Evolutionary conservation across 2,329 filamentous ascomycete species (phyloP).

Genomic region (Hypoxylon sp.): DNA sequence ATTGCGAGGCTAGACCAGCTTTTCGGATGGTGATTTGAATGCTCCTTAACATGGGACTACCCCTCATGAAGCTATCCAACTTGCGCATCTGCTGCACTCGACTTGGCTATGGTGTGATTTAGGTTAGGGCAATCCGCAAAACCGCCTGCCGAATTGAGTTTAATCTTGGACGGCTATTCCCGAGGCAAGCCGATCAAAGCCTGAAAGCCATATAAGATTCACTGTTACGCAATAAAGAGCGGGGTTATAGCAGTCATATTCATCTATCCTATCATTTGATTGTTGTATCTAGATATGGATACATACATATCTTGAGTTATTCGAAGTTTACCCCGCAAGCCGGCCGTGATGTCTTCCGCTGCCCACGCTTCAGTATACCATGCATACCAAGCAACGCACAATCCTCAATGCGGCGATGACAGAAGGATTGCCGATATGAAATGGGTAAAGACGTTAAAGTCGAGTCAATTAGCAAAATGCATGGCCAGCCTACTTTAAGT

Average conservation of each 20-base stretch:
- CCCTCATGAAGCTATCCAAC: conserved; percentile 43
- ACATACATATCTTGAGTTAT: conserved; percentile 7
- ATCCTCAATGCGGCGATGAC: conserved; percentile 3
- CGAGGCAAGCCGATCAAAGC: conserved; percentile 30
- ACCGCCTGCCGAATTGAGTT: conserved; percentile 32
- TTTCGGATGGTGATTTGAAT: conserved; percentile 47
- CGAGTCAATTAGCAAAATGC: conserved; percentile 10
- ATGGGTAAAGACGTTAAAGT: conserved; percentile 5
- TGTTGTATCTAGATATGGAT: not conserved
- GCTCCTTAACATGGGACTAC: conserved; percentile 47
- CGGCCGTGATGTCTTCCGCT: not conserved
- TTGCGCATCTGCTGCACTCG: conserved; percentile 44
- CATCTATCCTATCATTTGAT: conserved; percentile 2
- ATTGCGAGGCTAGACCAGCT: conserved; percentile 36
- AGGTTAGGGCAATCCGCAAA: not conserved
- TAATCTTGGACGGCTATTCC: conserved; percentile 9
- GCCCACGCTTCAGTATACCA: not conserved
- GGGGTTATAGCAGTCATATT: not conserved
- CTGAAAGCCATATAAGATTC: conserved; percentile 1
- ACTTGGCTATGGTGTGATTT: conserved; percentile 26
- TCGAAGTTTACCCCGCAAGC: not conserved
- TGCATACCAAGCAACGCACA: conserved; percentile 1
- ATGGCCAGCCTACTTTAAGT: conserved; percentile 18
- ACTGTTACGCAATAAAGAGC: conserved; percentile 2
- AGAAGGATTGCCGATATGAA: not conserved